Evolutionary conservation across 805 yeast genomes (phyloP).

Genomic region (Suhomyces faveliae): DNA sequence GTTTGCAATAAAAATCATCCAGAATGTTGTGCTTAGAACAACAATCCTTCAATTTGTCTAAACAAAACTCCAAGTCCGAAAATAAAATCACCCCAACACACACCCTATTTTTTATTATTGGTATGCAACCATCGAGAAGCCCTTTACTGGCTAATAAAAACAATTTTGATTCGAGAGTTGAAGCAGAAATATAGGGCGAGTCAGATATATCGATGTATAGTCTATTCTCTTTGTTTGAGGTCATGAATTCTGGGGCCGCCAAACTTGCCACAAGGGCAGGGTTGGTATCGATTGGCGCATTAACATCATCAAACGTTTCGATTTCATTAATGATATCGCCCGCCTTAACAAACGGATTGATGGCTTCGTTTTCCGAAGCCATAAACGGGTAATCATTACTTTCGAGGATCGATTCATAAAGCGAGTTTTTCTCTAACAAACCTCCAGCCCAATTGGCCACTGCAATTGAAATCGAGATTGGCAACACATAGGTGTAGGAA

Average conservation of each 20-base stretch:
- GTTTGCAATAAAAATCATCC: slow-evolving; percentile 31
- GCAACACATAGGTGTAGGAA: slow-evolving; percentile 54
- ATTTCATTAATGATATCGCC: slow-evolving; percentile 34
- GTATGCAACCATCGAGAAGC: slow-evolving; percentile 52
- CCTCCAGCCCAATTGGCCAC: slow-evolving; percentile 59
- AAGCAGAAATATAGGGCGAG: slow-evolving; percentile 32
- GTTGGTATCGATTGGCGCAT: no score
- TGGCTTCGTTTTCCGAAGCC: slow-evolving; percentile 39
- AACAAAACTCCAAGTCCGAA: slow-evolving; percentile 50
- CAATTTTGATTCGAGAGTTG: slow-evolving; percentile 34
- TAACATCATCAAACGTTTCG: slow-evolving; percentile 14
- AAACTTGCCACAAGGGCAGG: not conserved
- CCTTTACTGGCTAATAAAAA: slow-evolving; percentile 37
- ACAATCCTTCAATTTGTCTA: slow-evolving; percentile 43
- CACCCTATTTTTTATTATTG: slow-evolving; percentile 37
- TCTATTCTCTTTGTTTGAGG: slow-evolving; percentile 8
- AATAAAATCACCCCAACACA: slow-evolving; percentile 49
- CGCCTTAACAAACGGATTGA: slow-evolving; percentile 28
- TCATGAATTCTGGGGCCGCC: not conserved
- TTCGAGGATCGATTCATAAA: slow-evolving; percentile 48
- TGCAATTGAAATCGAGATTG: slow-evolving; percentile 54
- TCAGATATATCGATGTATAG: slow-evolving; percentile 36
- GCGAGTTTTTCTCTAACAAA: slow-evolving; percentile 48
- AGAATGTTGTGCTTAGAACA: slow-evolving; percentile 20
- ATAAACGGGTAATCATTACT: slow-evolving; percentile 54